phyloP scores from a whole-genome alignment of 2,329 filamentous ascomycete species.

The Aspergillus melleus region DNA sequence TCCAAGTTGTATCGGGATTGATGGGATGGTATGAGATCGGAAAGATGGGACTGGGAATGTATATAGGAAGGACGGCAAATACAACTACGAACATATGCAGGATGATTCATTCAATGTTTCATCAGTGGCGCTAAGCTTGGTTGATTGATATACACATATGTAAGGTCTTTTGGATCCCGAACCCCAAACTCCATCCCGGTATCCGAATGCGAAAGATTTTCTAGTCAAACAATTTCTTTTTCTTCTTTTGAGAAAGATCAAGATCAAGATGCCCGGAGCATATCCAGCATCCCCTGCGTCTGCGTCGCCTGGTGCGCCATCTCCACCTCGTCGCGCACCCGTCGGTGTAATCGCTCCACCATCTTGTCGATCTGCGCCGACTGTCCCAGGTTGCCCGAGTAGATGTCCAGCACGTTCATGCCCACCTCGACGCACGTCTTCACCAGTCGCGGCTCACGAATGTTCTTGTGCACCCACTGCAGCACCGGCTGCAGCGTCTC shows the following conservation, averaged over 20 bases:
- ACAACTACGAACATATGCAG: not conserved
- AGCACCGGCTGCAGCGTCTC: constrained; percentile 77
- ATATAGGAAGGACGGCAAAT: not conserved
- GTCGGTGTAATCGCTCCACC: constrained; percentile 66
- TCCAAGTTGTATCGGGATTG: constrained; percentile 57
- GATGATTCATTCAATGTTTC: constrained; percentile 2
- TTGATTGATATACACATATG: constrained; percentile 3
- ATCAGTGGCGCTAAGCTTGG: constrained; percentile 8
- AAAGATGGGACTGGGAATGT: not conserved
- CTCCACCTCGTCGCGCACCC: constrained; percentile 76
- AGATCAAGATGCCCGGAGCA: constrained; percentile 49
- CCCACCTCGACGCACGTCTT: constrained; percentile 79
- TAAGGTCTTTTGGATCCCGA: not conserved
- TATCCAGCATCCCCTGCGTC: constrained; percentile 85
- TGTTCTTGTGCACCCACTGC: constrained; percentile 76
- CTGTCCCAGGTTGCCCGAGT: constrained; percentile 74
- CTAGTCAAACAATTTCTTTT: not conserved
- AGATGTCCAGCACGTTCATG: constrained; percentile 81
- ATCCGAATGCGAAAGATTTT: constrained; percentile 15
- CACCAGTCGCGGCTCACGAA: constrained; percentile 80
- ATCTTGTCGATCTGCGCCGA: constrained; percentile 70
- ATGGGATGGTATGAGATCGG: not conserved
- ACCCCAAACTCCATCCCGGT: constrained; percentile 22
- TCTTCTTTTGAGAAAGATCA: no score
- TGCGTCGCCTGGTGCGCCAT: constrained; percentile 78